These are phyloP conservation scores for Alternaria burnsii DNA, from an alignment of 2,329 filamentous ascomycete genomes.

Conservation along the genomic window DNA sequence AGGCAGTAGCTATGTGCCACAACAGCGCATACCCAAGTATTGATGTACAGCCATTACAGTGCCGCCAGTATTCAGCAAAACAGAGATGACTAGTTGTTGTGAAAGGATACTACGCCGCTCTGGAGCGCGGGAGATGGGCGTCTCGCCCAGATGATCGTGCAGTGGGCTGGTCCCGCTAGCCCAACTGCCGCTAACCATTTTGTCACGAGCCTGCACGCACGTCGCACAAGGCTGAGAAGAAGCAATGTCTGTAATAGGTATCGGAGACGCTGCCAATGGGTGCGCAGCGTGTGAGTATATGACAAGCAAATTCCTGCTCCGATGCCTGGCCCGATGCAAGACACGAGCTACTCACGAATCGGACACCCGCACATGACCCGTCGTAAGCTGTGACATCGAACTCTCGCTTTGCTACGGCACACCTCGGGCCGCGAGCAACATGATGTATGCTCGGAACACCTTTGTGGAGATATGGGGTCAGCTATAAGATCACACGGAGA, in stretches of 20 bases:
- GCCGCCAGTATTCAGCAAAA: conserved; percentile 3
- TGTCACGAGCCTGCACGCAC: conserved; percentile 6
- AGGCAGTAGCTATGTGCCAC: conserved; percentile 20
- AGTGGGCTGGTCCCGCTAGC: conserved; percentile 4
- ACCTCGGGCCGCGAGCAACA: conserved; percentile 36
- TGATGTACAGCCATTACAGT: conserved; percentile 11
- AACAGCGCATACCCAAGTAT: neutral
- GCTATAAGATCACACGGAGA: conserved; percentile 19
- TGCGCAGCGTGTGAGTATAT: conserved; percentile 1
- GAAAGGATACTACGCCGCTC: conserved; percentile 5
- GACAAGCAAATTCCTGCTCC: conserved; percentile 1
- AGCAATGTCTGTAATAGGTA: conserved; percentile 3
- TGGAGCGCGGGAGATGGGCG: conserved; percentile 16
- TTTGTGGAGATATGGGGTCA: conserved; percentile 12
- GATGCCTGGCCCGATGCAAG: conserved; percentile 32
- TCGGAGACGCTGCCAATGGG: conserved; percentile 1
- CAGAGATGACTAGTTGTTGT: conserved; percentile 5
- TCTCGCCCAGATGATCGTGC: conserved; percentile 18
- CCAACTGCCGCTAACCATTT: conserved; percentile 7
- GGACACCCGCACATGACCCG: conserved; percentile 36
- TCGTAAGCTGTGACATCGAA: conserved; percentile 24
- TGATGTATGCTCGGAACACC: conserved; percentile 8
- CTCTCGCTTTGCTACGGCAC: conserved; percentile 44
- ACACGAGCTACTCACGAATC: conserved; percentile 21
- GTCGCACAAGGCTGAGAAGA: conserved; percentile 3